These are phyloP conservation scores for Ballota nigra DNA, from an alignment of 257 asterid genomes.

Conservation along the genomic window DNA sequence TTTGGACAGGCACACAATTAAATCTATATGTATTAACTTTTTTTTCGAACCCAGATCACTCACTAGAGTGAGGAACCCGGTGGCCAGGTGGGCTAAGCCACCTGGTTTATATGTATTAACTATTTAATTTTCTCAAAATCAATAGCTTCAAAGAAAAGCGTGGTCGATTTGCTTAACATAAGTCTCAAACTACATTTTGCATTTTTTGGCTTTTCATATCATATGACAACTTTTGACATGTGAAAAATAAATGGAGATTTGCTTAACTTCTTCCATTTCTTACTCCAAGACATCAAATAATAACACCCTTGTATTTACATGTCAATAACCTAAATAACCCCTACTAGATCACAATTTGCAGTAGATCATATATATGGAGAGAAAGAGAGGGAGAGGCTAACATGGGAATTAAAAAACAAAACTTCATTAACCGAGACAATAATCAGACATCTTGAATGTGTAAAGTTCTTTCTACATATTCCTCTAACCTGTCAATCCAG, in stretches of 20 bases:
- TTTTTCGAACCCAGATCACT: no score
- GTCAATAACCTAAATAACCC: constrained; percentile 20
- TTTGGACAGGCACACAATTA: no score
- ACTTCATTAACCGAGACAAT: constrained; percentile 8
- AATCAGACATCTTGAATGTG: constrained; percentile 13
- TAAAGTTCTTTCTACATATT: constrained; percentile 27
- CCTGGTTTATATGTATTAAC: no score
- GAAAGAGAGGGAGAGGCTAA: not conserved
- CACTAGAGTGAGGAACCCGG: no score
- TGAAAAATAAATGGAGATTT: not conserved
- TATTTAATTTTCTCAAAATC: no score
- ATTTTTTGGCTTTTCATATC: no score
- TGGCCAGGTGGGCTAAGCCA: no score
- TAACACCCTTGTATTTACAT: constrained; percentile 8
- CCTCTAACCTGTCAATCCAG: constrained; percentile 26
- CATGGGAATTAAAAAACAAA: constrained; percentile 7
- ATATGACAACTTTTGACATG: not conserved
- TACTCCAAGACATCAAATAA: not conserved
- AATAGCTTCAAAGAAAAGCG: no score
- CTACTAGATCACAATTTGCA: constrained; percentile 9
- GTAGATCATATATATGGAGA: constrained; percentile 12
- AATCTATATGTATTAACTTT: no score
- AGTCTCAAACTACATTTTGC: no score
- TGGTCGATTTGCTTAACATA: no score
- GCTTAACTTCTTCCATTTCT: not conserved